These are phyloP conservation scores for Zanthoxylum bungeanum DNA, from an alignment of 345 rosid genomes.

Conservation along the genomic window DNA sequence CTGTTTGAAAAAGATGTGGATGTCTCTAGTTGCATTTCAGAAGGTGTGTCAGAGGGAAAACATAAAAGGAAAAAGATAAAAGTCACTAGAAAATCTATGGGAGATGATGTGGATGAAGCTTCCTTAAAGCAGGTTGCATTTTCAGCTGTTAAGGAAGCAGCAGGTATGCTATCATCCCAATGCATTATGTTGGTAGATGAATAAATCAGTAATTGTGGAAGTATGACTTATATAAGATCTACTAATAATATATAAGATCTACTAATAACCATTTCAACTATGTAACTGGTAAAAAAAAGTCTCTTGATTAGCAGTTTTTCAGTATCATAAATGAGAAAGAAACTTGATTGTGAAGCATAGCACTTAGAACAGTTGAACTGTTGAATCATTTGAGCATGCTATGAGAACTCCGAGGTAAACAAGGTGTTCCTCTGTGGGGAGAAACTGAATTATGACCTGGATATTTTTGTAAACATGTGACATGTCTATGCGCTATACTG, in stretches of 20 bases:
- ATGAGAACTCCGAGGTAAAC: background rate
- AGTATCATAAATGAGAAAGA: background rate
- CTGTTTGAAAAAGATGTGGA: conserved; percentile 57
- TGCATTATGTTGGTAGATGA: background rate
- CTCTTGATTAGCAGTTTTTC: background rate
- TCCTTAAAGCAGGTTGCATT: conserved; percentile 49
- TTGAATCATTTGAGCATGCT: background rate
- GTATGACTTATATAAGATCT: background rate
- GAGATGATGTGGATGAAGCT: conserved; percentile 35
- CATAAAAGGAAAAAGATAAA: conserved; percentile 34
- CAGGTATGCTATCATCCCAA: conserved; percentile 30
- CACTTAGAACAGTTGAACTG: background rate
- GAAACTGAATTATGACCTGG: background rate
- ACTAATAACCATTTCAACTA: background rate
- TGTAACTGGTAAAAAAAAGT: background rate
- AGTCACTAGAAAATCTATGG: conserved; percentile 20
- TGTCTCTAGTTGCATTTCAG: conserved; percentile 20
- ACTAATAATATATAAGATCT: background rate
- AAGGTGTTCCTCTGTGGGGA: background rate
- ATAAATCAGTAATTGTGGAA: background rate
- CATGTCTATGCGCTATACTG: too few species aligned
- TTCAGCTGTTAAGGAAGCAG: conserved; percentile 55
- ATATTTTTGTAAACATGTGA: background rate
- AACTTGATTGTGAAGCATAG: background rate
- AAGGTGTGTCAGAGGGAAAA: conserved; percentile 14